Base-by-base conservation (phyloP, 495 filamentous ascomycete genomes). In the Achaetomiella virescens region DNA sequence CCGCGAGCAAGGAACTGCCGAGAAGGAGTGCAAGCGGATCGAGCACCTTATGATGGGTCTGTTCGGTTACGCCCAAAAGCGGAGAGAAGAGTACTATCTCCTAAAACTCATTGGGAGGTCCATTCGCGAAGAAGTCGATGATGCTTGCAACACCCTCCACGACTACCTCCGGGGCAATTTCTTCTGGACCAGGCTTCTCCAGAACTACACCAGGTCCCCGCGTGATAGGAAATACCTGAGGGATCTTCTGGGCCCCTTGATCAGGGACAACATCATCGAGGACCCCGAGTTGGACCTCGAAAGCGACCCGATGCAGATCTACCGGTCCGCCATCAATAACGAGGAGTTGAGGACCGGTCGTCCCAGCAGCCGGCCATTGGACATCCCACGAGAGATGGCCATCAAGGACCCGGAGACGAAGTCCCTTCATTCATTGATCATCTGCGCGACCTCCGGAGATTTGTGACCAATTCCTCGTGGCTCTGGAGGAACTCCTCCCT, bases 261-360 rank as follows among this genome's bases (percentile, higher is more conserved):
- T 97, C 57, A 84, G 85, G 58, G 84, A 93, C 58, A 89, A 90
- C 63, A 86, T 97, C 66, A 85, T 97, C 43, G 92, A 96, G 29
- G 95, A 96, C 58, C 85, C 88, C 7, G 85, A 86, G 9, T 76
- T 97, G 48, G 91, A 97, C 61, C 78, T 99, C 15, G 93, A 99
- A 70, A 96, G 92, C 64, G 93, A 99, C 66, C 93, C 93, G 0
- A 87, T 97, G 77, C 92, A 97, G 61, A 99, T 99, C 48, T 97
- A 99, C 72, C 82, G 89, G 22, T 91, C 90, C 12, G 82, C 86
- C 11, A 91, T 97, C 71, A 96, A 95, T 68, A 93, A 97, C 62
- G 93, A 99, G 70, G 91, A 99, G 68, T 82, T 99, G 35, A 85
- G 87, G 6, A 97, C 93, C 0, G 93, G 93, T 22, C 85, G 83